Percentiles rank a stretch among this genome's conserved stretches.
phyloP scores from a whole-genome alignment of 1,139 yeast genomes.

The Nakaseomyces bracarensis region DNA sequence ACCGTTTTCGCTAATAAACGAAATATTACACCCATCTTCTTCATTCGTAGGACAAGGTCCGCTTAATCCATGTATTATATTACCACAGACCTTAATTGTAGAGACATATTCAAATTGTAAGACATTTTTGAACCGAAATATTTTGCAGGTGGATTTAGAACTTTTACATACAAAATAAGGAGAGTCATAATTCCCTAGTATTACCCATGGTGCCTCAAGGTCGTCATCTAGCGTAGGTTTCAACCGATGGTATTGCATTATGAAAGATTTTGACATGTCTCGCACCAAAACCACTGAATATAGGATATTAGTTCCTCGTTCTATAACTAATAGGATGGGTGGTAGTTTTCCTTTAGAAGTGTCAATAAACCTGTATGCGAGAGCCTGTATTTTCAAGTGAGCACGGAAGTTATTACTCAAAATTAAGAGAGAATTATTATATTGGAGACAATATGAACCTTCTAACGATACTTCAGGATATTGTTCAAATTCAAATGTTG shows the following conservation, averaged over 20 bases:
- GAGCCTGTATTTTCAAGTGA: slow-evolving; percentile 2
- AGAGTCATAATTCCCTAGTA: neutral
- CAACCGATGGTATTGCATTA: slow-evolving; percentile 1
- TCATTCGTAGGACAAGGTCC: slow-evolving; percentile 2
- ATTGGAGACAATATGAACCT: neutral
- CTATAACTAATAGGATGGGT: neutral
- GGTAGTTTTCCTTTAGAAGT: slow-evolving; percentile 1
- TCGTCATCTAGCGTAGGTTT: slow-evolving; percentile 2
- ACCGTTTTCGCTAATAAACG: neutral
- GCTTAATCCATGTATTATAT: neutral
- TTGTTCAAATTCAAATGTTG: neutral
- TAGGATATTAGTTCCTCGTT: neutral
- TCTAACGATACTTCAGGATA: neutral
- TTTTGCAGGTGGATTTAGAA: neutral
- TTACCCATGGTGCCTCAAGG: neutral
- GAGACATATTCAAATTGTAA: slow-evolving; percentile 1
- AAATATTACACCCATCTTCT: neutral
- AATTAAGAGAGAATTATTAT: neutral
- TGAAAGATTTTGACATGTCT: slow-evolving; percentile 2
- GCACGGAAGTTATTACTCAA: neutral
- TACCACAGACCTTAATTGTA: neutral
- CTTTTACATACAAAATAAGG: neutral
- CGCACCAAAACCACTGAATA: neutral
- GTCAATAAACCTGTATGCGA: neutral
- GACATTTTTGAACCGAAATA: slow-evolving; percentile 1